These are phyloP conservation scores for Lunularia cruciata DNA, from an alignment of 225 moss, liverwort and hornwort species.

Conservation along the genomic window DNA sequence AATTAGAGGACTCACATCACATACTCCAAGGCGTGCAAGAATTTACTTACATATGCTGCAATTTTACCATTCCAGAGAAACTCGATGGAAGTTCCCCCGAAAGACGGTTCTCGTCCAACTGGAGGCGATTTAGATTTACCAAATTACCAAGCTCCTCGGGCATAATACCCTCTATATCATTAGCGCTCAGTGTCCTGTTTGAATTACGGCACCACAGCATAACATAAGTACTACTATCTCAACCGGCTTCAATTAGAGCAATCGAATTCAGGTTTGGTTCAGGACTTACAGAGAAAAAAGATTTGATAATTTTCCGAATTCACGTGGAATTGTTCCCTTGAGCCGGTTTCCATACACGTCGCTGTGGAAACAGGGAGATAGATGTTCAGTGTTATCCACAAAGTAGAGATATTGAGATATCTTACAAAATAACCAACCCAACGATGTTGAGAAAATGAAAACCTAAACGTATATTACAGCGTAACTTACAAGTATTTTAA, in stretches of 20 bases:
- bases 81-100: conserved; percentile 23
- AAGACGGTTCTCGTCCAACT: conserved; percentile 42
- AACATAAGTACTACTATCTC: background rate
- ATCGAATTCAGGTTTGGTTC: no score
- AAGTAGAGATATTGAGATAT: no score
- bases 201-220: no score
- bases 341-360: conserved; percentile 60
- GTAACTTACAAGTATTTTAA: conserved; percentile 53
- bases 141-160: conserved; percentile 62
- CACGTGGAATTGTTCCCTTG: conserved; percentile 55
- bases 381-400: background rate
- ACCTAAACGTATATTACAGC: no score
- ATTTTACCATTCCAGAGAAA: conserved; percentile 16
- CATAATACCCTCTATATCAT: conserved; percentile 45
- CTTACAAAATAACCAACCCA: no score
- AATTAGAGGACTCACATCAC: background rate
- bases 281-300: conserved; percentile 57
- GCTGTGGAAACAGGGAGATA: conserved; percentile 36
- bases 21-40: background rate
- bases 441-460: no score
- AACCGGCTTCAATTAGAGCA: no score
- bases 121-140: conserved; percentile 42
- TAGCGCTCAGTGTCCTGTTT: conserved; percentile 51
- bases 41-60: conserved; percentile 62
- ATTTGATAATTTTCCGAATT: conserved; percentile 52